Base-by-base conservation (phyloP, 73 alveolate genomes). In the Urostyla sp. region DNA sequence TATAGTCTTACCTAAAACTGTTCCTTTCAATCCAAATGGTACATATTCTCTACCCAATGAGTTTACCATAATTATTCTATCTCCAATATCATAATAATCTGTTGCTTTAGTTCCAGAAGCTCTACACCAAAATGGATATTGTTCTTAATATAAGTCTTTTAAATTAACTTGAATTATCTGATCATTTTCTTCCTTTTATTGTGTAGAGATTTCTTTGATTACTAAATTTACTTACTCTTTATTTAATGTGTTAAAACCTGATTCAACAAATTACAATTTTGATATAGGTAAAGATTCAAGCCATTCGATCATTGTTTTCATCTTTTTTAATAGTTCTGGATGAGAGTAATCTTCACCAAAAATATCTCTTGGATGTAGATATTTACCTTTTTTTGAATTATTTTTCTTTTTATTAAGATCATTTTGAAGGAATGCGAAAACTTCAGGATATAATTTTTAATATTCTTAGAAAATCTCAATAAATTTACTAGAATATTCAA, bases 1-100 rank as follows among this genome's bases (percentile, higher is more conserved):
- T 0, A 27, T 27, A 1, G 91, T 83, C 18, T 75, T 37, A 16
- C 91, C 90, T 4, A 80, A 85, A 5, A 87, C 89, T 10, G 94
- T 87, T 27, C 94, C 94, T 57, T 72, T 26, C 23, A 18, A 46
- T 0, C 91, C 94, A 50, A 87, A 87, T 0, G 94, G 94, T 4
- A 87, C 67, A 36, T 80, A 78, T 34, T 58, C 75, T 43, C 87
- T 53, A 28, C n/a, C n/a, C n/a, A 53, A 11, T 8, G 91, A 54
- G 49, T 80, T 67, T 6, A 87, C 36, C 31, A 45, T 80, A 61
- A 83, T 66, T 16, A 87, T 91, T 46, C 94, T 44, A 43, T 87
- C 86, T 5, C 94, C 94, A 0, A 80, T 50, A 0, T 60, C 56
- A 52, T 34, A 87, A 18, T 69, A 58, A 18, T 7, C 53, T 7